A percentile compares a stretch with the other conserved stretches of the same genome.
These are phyloP conservation scores for Nepenthes gracilis DNA, from an alignment of 148 eudicot species.

Conservation along the genomic window DNA sequence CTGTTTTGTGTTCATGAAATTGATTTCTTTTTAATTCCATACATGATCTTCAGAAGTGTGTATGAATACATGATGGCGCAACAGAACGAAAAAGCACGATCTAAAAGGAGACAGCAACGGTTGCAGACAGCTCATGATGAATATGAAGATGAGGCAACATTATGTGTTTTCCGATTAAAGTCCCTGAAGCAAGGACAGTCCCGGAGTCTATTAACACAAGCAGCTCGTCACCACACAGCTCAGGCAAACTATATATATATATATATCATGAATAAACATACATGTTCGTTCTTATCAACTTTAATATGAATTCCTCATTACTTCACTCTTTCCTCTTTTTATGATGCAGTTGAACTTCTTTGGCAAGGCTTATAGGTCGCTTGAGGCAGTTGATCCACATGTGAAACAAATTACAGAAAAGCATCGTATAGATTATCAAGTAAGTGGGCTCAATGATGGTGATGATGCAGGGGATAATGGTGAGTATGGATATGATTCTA, in stretches of 20 bases:
- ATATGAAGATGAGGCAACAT: constrained; percentile 85
- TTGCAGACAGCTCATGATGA: constrained; percentile 68
- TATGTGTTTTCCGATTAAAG: constrained; percentile 79
- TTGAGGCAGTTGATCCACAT: constrained; percentile 67
- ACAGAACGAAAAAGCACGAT: constrained; percentile 63
- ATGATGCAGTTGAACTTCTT: constrained; percentile 72
- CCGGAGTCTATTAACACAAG: constrained; percentile 88
- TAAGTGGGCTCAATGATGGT: constrained; percentile 53
- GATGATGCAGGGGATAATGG: constrained; percentile 47
- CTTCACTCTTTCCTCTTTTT: constrained; percentile 3
- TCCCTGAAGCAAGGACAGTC: constrained; percentile 95
- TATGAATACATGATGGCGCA: constrained; percentile 70
- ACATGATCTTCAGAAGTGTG: constrained; percentile 40
- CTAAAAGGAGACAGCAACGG: constrained; percentile 69
- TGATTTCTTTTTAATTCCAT: constrained; percentile 7
- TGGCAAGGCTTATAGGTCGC: constrained; percentile 75
- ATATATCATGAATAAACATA: not conserved
- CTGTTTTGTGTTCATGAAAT: not conserved
- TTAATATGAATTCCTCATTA: not conserved
- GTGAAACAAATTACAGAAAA: constrained; percentile 59
- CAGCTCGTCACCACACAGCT: constrained; percentile 96
- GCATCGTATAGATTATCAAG: constrained; percentile 81
- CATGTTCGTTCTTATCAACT: not conserved
- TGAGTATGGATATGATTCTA: constrained; percentile 41
- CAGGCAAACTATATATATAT: constrained; percentile 35